phyloP scores from a whole-genome alignment of 495 filamentous ascomycete species.

The Viridothelium virens region DNA sequence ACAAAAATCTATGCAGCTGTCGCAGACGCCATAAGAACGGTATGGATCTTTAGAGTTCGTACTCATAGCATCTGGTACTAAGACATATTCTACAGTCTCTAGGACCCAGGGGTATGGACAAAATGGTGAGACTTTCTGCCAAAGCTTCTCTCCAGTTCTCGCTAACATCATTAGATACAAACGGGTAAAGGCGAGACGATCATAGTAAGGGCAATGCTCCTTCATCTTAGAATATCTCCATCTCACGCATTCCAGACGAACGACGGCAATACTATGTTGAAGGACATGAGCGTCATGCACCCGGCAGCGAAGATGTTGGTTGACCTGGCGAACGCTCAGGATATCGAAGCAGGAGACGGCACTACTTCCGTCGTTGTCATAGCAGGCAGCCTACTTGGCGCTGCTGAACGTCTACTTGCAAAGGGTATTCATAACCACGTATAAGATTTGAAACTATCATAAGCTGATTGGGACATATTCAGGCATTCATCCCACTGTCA shows the following conservation, averaged over 20 bases:
- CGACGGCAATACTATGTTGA: constrained; percentile 97
- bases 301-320: constrained; percentile 98
- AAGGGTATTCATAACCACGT: constrained; percentile 51
- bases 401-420: constrained; percentile 76
- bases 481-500: constrained; percentile 90
- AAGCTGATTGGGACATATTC: neutral
- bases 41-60: constrained; percentile 31
- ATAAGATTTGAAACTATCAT: neutral
- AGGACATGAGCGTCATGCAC: constrained; percentile 97
- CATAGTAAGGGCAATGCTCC: constrained; percentile 49
- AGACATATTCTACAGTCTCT: constrained; percentile 46
- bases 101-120: constrained; percentile 82
- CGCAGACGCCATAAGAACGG: constrained; percentile 89
- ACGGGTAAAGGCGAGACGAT: constrained; percentile 93
- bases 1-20: constrained; percentile 54
- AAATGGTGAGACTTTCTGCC: constrained; percentile 58
- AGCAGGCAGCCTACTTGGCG: constrained; percentile 85
- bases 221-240: constrained; percentile 26
- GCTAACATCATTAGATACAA: constrained; percentile 54
- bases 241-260: constrained; percentile 56
- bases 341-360: constrained; percentile 96
- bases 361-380: constrained; percentile 98
- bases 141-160: neutral
- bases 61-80: neutral
- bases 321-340: constrained; percentile 90